Evolutionary conservation across 1,284 basidiomycete species (phyloP), one percentile per base, ranked within the genome.

Genomic region (Sporisorium scitamineum): DNA sequence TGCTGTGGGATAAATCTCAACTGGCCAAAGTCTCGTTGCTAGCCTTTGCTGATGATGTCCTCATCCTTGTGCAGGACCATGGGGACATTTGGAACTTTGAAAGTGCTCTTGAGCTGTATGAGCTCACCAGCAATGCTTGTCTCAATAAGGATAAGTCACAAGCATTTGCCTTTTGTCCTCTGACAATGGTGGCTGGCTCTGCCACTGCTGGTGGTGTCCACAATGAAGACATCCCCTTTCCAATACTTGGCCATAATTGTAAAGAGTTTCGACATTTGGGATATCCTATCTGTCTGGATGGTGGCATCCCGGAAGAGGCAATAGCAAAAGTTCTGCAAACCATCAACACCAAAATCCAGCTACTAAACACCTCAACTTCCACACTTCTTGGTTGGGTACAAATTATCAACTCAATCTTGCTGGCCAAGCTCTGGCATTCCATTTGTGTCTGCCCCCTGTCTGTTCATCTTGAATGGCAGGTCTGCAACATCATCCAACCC

Each of bases 341-440:
- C 44, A 45, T 57, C 31, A 47, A 37, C 18, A 20, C 32, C 24
- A 57, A 57, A 26, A 20, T 60, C 37, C 32, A 34, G 32, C 32
- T 34, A 13, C 37, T 60, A 22, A 13, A 8, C 39, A 32, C 50
- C n/a, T 14, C 50, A 7, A 3, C 22, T 16, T 27, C 58, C 10
- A 52, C 34, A 3, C 45, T 60, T 13, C n/a, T 60, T 29, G 58
- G 48, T 18, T 32, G 50, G 4, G 39, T 32, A 11, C 58, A 42
- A 14, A 60, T 60, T 16, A 51, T 37, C 58, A 60, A 60, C 50
- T 26, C 48, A n/a, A 52, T 60, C 48, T 34, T 60, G 7, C 31
- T 60, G 2, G 16, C 58, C 37, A 51, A 52, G 20, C 45, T 60
- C 37, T 60, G 58, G 58, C 58, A 60, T n/a, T 13, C 37, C 16